Percentiles rank a stretch among this genome's conserved stretches.
phyloP scores from a whole-genome alignment of 495 filamentous ascomycete species.

The Aspergillus mulundensis region DNA sequence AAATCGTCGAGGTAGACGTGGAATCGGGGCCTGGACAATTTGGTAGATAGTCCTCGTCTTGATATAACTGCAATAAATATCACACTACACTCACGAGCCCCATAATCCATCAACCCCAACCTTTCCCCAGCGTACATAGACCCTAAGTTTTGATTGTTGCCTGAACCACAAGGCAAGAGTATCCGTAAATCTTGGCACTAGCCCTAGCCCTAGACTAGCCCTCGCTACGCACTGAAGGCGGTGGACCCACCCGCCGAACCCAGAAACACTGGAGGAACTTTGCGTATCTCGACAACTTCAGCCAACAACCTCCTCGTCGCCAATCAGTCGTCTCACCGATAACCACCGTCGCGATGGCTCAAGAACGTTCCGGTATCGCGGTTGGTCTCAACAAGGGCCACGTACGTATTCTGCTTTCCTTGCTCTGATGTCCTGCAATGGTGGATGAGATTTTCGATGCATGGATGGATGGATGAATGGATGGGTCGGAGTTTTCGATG shows the following conservation, averaged over 20 bases:
- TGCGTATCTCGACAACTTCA: constrained; percentile 23
- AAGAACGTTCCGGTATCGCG: constrained; percentile 70
- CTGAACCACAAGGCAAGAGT: neutral
- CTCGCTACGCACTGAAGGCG: constrained; percentile 25
- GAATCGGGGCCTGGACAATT: constrained; percentile 16
- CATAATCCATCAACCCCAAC: neutral
- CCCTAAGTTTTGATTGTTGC: neutral
- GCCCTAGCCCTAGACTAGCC: constrained; percentile 21
- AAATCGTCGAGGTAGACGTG: constrained; percentile 25
- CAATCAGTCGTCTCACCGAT: constrained; percentile 33
- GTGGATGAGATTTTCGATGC: neutral
- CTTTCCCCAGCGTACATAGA: neutral
- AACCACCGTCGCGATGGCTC: constrained; percentile 51
- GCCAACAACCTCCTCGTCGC: constrained; percentile 42
- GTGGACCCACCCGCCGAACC: constrained; percentile 20
- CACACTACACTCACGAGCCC: too few relatives aligned
- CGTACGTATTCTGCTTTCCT: constrained; percentile 52
- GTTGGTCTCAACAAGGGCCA: constrained; percentile 86
- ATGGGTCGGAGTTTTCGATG: neutral
- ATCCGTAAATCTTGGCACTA: neutral
- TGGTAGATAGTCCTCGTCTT: neutral
- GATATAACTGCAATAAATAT: neutral
- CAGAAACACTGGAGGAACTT: constrained; percentile 26
- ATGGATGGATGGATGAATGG: neutral
- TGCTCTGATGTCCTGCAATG: constrained; percentile 9